Evolutionary conservation across 148 eudicot species (phyloP).

Genomic region (Heliamphora exappendiculata): DNA sequence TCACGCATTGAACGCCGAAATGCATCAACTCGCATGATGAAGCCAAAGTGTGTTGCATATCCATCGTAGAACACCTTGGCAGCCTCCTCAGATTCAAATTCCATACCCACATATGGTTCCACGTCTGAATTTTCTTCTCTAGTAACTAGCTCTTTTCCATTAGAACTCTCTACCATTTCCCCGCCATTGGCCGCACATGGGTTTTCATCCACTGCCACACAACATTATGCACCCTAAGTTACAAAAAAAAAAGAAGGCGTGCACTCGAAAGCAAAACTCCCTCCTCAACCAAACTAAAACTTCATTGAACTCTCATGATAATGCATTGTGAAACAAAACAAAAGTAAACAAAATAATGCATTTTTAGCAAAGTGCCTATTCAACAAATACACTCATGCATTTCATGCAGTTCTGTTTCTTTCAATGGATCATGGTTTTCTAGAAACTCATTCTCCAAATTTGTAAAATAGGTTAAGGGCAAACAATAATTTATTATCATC

Average conservation of each 20-base stretch:
- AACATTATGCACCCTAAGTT: background rate
- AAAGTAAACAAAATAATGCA: too few relatives aligned
- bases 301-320: background rate
- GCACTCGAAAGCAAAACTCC: background rate
- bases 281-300: background rate
- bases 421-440: background rate
- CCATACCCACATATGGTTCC: constrained; percentile 32
- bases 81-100: constrained; percentile 35
- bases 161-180: constrained; percentile 12
- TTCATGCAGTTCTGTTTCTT: background rate
- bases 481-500: background rate
- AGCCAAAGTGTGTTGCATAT: constrained; percentile 28
- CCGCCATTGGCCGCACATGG: background rate
- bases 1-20: constrained; percentile 37
- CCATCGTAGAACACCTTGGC: constrained; percentile 35
- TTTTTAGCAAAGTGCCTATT: background rate
- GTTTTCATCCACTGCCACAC: constrained; percentile 22
- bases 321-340: background rate
- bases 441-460: background rate
- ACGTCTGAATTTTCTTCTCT: constrained; percentile 14
- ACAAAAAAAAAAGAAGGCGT: background rate
- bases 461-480: too few relatives aligned
- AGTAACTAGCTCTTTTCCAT: constrained; percentile 7
- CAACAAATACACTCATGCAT: background rate
- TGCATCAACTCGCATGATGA: constrained; percentile 39